Conservation (phyloP, 2,329 filamentous ascomycete species). For the Bertia moriformis region DNA sequence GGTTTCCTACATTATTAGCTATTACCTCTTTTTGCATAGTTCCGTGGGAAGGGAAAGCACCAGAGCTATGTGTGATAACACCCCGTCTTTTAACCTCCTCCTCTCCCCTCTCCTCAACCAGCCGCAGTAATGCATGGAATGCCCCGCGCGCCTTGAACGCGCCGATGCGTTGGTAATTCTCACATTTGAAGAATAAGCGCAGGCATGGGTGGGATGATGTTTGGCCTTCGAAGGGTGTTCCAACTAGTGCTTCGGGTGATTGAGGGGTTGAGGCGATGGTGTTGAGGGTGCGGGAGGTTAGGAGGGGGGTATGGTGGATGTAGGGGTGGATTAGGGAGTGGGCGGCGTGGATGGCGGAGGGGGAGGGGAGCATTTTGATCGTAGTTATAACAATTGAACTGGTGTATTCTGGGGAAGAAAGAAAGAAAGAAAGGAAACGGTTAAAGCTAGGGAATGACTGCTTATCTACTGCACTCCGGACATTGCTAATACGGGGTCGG, state of each 20-base stretch:
- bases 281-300: background rate
- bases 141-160: constrained; percentile 1
- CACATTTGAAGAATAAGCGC: background rate
- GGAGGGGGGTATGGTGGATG: background rate
- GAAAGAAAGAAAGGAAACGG: background rate
- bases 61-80: constrained; percentile 1
- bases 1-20: background rate
- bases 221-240: background rate
- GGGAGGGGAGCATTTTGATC: background rate
- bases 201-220: background rate
- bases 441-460: too few relatives aligned
- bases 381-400: background rate
- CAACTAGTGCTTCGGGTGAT: background rate
- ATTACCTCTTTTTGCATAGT: too few relatives aligned
- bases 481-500: too few relatives aligned
- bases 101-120: background rate
- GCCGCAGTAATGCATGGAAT: background rate
- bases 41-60: background rate
- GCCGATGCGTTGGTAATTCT: constrained; percentile 1
- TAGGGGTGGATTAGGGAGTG: background rate
- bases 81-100: background rate
- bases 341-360: background rate
- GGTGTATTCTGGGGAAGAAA: background rate
- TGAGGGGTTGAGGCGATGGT: constrained; percentile 1
- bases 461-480: too few relatives aligned